A percentile compares a stretch with the other conserved stretches of the same genome.
phyloP scores from a whole-genome alignment of 2,329 filamentous ascomycete species.

The Beauveria caledonica region DNA sequence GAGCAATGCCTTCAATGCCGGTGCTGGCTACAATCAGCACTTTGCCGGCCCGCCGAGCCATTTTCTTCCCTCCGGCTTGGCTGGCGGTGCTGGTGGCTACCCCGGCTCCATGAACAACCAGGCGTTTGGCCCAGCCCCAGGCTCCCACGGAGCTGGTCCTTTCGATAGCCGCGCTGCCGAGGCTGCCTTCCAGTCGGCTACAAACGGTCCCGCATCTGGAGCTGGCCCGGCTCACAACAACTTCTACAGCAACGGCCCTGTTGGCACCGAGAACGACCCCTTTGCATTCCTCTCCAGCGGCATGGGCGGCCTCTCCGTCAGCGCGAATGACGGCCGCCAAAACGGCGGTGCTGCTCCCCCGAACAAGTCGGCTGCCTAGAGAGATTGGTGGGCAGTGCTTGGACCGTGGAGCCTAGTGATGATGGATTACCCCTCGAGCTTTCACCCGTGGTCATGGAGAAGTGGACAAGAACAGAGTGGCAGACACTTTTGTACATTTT shows the following conservation, averaged over 20 bases:
- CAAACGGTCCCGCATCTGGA: slow-evolving; percentile 64
- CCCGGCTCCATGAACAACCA: slow-evolving; percentile 74
- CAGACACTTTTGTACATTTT: slow-evolving; percentile 1
- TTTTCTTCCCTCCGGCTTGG: slow-evolving; percentile 82
- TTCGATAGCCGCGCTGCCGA: slow-evolving; percentile 93
- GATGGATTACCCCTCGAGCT: background rate
- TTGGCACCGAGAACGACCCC: slow-evolving; percentile 59
- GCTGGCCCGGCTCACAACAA: slow-evolving; percentile 61
- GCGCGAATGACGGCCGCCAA: slow-evolving; percentile 54
- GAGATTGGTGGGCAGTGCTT: background rate
- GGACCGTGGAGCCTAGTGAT: background rate
- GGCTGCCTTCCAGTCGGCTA: slow-evolving; percentile 84
- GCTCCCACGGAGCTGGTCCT: slow-evolving; percentile 72
- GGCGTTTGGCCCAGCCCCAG: slow-evolving; percentile 62
- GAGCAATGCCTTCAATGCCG: slow-evolving; percentile 59
- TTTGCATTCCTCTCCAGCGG: slow-evolving; percentile 73
- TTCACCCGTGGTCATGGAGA: background rate
- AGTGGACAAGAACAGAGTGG: background rate
- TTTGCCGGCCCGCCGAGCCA: slow-evolving; percentile 83
- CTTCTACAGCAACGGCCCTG: slow-evolving; percentile 47
- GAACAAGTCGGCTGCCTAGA: slow-evolving; percentile 53
- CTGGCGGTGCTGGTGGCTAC: slow-evolving; percentile 60
- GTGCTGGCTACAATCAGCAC: slow-evolving; percentile 63
- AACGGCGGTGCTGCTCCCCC: slow-evolving; percentile 50
- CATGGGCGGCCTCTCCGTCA: slow-evolving; percentile 65